Percentiles rank a stretch among this genome's conserved stretches.
phyloP scores from a whole-genome alignment of 805 yeast genomes.

The Candida saitoana region DNA sequence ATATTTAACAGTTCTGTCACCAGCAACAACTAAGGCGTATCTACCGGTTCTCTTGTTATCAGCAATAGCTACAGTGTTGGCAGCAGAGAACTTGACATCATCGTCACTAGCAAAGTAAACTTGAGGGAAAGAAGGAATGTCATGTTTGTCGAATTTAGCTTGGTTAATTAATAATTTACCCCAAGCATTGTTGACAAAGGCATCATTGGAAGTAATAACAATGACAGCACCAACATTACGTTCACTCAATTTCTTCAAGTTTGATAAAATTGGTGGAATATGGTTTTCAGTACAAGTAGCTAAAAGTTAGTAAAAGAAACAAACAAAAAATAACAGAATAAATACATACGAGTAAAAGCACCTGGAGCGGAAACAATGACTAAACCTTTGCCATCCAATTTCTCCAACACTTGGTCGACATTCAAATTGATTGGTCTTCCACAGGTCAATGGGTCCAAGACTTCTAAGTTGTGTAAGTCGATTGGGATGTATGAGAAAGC shows the following conservation, averaged over 20 bases:
- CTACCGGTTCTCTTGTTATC: slow-evolving; percentile 38
- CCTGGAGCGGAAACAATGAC: slow-evolving; percentile 41
- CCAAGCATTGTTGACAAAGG: slow-evolving; percentile 43
- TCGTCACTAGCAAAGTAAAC: slow-evolving; percentile 40
- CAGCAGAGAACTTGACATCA: slow-evolving; percentile 29
- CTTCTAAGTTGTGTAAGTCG: slow-evolving; percentile 20
- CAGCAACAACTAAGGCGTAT: slow-evolving; percentile 34
- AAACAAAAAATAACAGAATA: background rate
- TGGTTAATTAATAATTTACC: slow-evolving; percentile 34
- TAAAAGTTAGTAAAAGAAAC: background rate
- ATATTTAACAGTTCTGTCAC: slow-evolving; percentile 27
- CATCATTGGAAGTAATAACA: slow-evolving; percentile 39
- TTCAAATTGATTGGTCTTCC: slow-evolving; percentile 30
- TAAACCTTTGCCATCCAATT: slow-evolving; percentile 20
- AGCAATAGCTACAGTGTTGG: slow-evolving; percentile 30
- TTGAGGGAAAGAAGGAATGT: slow-evolving; percentile 20
- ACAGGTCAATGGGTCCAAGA: slow-evolving; percentile 31
- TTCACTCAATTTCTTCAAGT: slow-evolving; percentile 24
- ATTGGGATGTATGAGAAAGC: slow-evolving; percentile 38
- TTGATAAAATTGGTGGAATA: slow-evolving; percentile 34
- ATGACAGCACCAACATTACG: slow-evolving; percentile 30
- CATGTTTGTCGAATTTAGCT: slow-evolving; percentile 12
- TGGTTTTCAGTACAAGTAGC: slow-evolving; percentile 43
- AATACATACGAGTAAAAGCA: slow-evolving; percentile 30
- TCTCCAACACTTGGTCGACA: slow-evolving; percentile 28